Percentiles rank a stretch among this genome's conserved stretches.
Conservation (phyloP, 2,329 filamentous ascomycete species). For the Ambrosiella xylebori region DNA sequence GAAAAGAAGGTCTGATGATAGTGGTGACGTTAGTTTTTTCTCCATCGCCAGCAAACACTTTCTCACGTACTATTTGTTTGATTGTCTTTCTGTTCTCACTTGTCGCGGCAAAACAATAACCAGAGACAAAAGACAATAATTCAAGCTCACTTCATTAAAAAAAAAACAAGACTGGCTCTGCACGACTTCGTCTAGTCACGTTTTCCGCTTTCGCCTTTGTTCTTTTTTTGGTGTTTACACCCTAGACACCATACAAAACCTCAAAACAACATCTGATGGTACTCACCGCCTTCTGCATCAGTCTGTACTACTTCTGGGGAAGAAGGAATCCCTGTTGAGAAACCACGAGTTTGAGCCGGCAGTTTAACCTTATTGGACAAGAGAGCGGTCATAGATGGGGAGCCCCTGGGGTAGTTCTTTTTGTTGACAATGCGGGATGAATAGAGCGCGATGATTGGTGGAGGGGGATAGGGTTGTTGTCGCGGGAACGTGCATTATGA, state of each 20-base stretch:
- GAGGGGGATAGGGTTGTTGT: background rate
- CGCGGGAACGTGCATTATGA: background rate
- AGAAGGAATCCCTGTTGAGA: background rate
- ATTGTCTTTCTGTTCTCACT: no score
- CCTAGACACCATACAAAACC: background rate
- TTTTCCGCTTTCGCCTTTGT: background rate
- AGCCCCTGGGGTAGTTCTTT: background rate
- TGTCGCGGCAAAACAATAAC: no score
- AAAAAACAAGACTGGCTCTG: background rate
- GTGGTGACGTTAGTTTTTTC: no score
- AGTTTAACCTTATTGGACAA: background rate
- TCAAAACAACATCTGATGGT: background rate
- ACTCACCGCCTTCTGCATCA: background rate
- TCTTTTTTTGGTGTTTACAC: background rate
- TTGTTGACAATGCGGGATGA: background rate
- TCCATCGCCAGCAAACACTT: no score
- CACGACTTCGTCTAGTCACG: background rate
- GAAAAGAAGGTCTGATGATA: no score
- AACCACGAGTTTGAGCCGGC: background rate
- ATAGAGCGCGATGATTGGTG: background rate
- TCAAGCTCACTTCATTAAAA: no score
- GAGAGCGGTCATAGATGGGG: background rate
- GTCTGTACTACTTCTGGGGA: background rate
- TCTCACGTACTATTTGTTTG: no score
- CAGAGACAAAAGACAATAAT: no score